A percentile compares a stretch with the other conserved stretches of the same genome.
Conservation (phyloP, 2,329 filamentous ascomycete species). For the Delphinella strobiligena region DNA sequence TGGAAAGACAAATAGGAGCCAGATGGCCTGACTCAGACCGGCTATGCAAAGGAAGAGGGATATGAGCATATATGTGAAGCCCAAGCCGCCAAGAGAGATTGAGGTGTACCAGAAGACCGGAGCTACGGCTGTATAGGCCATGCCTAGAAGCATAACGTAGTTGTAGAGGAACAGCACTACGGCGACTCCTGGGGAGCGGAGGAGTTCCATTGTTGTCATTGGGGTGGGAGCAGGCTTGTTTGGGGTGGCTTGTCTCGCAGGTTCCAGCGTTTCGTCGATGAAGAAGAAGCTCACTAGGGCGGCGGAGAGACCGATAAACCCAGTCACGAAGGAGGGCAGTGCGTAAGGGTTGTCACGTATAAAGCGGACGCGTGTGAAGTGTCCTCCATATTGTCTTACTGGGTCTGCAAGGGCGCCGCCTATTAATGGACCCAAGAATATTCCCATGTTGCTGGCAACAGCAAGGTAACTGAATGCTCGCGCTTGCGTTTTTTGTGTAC, state of each 20-base stretch:
- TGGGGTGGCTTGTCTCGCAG: conserved; percentile 9
- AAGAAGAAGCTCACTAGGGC: conserved; percentile 43
- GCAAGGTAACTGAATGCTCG: conserved; percentile 65
- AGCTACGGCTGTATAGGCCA: conserved; percentile 57
- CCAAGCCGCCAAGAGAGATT: conserved; percentile 50
- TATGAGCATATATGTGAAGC: conserved; percentile 51
- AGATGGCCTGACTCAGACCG: conserved; percentile 55
- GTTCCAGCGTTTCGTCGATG: conserved; percentile 40
- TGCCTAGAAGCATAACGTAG: conserved; percentile 56
- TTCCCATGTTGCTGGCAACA: conserved; percentile 61
- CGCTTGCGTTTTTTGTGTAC: conserved; percentile 58
- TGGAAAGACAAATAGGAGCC: conserved; percentile 61
- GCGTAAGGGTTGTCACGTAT: conserved; percentile 55
- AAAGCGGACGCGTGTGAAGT: conserved; percentile 46
- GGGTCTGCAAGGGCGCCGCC: conserved; percentile 59
- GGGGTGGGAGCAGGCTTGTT: conserved; percentile 9
- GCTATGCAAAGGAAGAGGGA: conserved; percentile 52
- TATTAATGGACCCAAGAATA: conserved; percentile 58
- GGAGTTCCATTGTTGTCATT: conserved; percentile 41
- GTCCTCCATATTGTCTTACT: conserved; percentile 45
- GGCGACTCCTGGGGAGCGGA: conserved; percentile 53
- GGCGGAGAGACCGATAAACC: conserved; percentile 40
- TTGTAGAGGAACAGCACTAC: conserved; percentile 54
- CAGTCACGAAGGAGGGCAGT: conserved; percentile 49
- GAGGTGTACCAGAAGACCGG: conserved; percentile 59